Percentiles rank a stretch among this genome's conserved stretches.
Evolutionary conservation across 192 early-diverging fungal species (phyloP).

Genomic region (Geranomyces variabilis): DNA sequence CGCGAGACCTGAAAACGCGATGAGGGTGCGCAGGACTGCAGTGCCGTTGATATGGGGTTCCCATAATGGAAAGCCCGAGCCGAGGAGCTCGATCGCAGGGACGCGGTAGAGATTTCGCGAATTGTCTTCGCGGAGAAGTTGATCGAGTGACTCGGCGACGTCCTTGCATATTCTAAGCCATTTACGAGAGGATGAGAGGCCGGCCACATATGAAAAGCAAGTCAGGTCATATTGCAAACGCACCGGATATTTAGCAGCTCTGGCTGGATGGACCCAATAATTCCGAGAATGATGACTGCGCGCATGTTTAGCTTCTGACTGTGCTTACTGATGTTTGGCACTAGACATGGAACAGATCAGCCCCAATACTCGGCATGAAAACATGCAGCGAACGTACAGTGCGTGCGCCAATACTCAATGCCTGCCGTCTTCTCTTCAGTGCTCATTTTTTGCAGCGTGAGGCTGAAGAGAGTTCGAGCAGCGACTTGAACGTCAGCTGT

Average conservation of each 20-base stretch:
- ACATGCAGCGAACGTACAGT: slow-evolving; percentile 52
- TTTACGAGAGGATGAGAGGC: not conserved
- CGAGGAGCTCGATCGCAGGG: slow-evolving; percentile 72
- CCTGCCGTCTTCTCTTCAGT: slow-evolving; percentile 51
- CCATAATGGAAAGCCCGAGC: slow-evolving; percentile 73
- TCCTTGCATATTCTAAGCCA: slow-evolving; percentile 53
- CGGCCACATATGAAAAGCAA: no score
- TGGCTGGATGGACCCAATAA: slow-evolving; percentile 70
- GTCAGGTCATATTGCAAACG: not conserved
- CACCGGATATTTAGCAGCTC: slow-evolving; percentile 1
- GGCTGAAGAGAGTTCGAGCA: slow-evolving; percentile 60
- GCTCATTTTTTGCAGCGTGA: slow-evolving; percentile 55
- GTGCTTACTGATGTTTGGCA: not conserved
- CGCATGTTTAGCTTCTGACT: slow-evolving; percentile 53
- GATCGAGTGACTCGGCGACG: slow-evolving; percentile 69
- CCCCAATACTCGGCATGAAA: not conserved
- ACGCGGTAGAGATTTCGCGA: slow-evolving; percentile 51
- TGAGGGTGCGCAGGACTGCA: slow-evolving; percentile 62
- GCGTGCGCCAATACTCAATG: slow-evolving; percentile 71
- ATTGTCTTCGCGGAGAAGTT: slow-evolving; percentile 63
- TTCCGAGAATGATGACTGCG: slow-evolving; percentile 74
- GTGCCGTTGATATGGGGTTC: slow-evolving; percentile 75
- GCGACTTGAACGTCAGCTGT: slow-evolving; percentile 70
- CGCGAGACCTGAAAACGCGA: slow-evolving; percentile 55
- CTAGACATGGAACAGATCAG: not conserved